phyloP scores from a whole-genome alignment of 148 eudicot genomes.

The Persicaria tinctoria region DNA sequence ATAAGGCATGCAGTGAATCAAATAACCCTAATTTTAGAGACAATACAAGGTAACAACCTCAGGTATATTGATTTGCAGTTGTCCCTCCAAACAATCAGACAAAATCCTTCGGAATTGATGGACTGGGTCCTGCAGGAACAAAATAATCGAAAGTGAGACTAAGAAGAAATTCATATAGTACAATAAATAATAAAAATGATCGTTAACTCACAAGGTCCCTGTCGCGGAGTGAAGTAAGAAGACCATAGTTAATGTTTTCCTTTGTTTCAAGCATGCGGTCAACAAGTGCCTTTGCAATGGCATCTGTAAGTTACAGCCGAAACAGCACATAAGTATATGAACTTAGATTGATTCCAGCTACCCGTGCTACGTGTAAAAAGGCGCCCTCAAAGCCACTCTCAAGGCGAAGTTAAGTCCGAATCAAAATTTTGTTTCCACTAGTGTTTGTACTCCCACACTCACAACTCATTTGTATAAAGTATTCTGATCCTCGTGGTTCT shows the following conservation, averaged over 20 bases:
- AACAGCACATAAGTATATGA: not conserved
- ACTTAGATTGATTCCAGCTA: not conserved
- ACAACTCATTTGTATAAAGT: no score
- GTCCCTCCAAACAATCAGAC: constrained; percentile 48
- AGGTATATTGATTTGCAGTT: constrained; percentile 33
- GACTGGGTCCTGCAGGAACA: constrained; percentile 35
- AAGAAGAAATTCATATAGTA: not conserved
- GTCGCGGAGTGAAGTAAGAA: constrained; percentile 40
- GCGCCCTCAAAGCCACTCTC: no score
- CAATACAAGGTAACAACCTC: constrained; percentile 28
- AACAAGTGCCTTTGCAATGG: constrained; percentile 49
- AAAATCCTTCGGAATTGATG: constrained; percentile 42
- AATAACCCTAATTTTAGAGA: not conserved
- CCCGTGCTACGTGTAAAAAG: no score
- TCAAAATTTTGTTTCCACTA: no score
- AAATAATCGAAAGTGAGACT: not conserved
- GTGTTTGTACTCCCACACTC: no score
- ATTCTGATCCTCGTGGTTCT: no score
- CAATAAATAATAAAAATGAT: not conserved
- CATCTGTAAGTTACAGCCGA: constrained; percentile 30
- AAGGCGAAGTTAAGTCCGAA: no score
- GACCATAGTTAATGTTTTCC: constrained; percentile 63
- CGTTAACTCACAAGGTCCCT: constrained; percentile 40
- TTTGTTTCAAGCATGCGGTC: constrained; percentile 55
- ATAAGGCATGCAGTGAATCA: not conserved